A percentile compares a stretch with the other conserved stretches of the same genome.
Evolutionary conservation across 129 eudicot species (phyloP).

Genomic region (Erigeron canadensis): DNA sequence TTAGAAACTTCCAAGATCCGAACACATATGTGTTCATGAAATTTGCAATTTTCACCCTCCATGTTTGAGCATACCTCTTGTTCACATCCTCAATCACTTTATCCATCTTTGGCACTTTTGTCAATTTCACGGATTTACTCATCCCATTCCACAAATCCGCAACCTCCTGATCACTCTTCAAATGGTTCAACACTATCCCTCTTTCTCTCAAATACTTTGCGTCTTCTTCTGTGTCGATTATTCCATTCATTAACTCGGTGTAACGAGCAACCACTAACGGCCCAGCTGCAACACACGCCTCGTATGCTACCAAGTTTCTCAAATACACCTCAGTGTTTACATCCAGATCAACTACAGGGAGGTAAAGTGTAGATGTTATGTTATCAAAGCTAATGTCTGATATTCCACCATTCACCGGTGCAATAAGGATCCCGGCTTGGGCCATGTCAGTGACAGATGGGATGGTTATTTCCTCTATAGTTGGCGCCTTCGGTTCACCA

Average conservation of each 20-base stretch:
- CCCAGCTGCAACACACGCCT: not conserved
- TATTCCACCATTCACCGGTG: slow-evolving; percentile 44
- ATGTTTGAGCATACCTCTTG: not conserved
- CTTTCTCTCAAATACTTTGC: not conserved
- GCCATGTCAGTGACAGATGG: slow-evolving; percentile 67
- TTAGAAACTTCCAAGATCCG: not conserved
- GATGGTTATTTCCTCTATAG: slow-evolving; percentile 60
- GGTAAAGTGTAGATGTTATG: not conserved
- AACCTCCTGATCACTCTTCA: not conserved
- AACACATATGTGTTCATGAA: not conserved
- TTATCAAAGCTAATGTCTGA: not conserved
- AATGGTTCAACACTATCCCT: not conserved
- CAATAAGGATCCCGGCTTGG: slow-evolving; percentile 47
- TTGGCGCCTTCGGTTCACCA: slow-evolving; percentile 30
- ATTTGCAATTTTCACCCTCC: not conserved
- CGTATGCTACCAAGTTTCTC: not conserved
- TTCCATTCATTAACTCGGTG: not conserved
- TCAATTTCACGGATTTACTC: not conserved
- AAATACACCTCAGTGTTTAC: not conserved
- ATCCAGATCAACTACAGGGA: not conserved
- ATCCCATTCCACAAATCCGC: not conserved
- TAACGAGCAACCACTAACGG: not conserved
- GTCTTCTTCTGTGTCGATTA: not conserved
- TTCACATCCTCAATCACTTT: not conserved
- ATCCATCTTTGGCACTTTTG: not conserved